Conservation (phyloP, 2,329 filamentous ascomycete species). For the Phialophora expanda region DNA sequence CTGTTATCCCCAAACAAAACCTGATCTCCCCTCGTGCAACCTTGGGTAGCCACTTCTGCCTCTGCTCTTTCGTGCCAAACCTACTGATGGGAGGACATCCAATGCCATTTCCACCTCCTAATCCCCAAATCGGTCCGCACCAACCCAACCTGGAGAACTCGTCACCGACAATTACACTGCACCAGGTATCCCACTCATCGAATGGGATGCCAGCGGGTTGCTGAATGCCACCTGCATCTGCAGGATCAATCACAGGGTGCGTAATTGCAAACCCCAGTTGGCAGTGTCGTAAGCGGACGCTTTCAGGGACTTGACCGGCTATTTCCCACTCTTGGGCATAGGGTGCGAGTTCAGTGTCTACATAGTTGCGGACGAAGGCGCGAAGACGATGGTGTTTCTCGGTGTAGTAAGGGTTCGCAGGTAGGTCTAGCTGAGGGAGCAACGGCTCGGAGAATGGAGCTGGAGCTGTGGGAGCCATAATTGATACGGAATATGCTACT, state of each 20-base stretch:
- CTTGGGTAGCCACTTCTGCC: constrained; percentile 70
- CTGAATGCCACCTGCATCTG: constrained; percentile 66
- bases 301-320: constrained; percentile 65
- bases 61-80: constrained; percentile 66
- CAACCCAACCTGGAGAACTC: constrained; percentile 72
- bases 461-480: constrained; percentile 34
- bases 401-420: constrained; percentile 70
- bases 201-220: constrained; percentile 71
- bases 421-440: constrained; percentile 73
- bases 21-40: constrained; percentile 69
- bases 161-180: constrained; percentile 71
- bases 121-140: constrained; percentile 60
- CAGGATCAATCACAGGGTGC: constrained; percentile 70
- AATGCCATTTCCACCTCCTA: constrained; percentile 73
- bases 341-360: constrained; percentile 65
- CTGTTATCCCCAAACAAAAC: constrained; percentile 77
- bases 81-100: constrained; percentile 71
- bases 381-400: constrained; percentile 70
- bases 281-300: constrained; percentile 69
- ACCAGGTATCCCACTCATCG: constrained; percentile 75
- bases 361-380: constrained; percentile 69
- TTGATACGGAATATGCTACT: neutral
- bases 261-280: constrained; percentile 70
- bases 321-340: constrained; percentile 74
- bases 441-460: constrained; percentile 75